These are phyloP conservation scores for Thymus quinquecostatus DNA, from an alignment of 257 asterid species.

Conservation along the genomic window DNA sequence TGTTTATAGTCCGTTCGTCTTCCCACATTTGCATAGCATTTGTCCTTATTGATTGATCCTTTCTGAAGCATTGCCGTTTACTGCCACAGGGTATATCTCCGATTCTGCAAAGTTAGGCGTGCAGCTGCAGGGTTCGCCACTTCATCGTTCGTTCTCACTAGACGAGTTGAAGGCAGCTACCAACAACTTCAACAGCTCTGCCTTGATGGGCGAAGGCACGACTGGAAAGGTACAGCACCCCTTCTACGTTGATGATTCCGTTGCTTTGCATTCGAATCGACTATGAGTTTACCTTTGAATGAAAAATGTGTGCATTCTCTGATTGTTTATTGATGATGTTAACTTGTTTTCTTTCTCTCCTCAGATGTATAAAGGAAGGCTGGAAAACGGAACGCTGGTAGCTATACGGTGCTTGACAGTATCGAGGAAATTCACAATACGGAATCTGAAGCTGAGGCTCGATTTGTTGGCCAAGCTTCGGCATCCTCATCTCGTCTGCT, in stretches of 20 bases:
- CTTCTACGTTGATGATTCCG: neutral
- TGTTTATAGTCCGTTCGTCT: neutral
- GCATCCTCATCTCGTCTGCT: conserved; percentile 67
- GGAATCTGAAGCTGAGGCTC: conserved; percentile 69
- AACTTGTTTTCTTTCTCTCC: conserved; percentile 9
- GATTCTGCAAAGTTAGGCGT: conserved; percentile 51
- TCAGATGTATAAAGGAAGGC: conserved; percentile 71
- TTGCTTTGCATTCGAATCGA: neutral
- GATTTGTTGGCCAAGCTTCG: conserved; percentile 71
- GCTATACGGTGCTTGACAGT: conserved; percentile 61
- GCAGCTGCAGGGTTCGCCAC: conserved; percentile 39
- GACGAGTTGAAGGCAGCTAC: conserved; percentile 72
- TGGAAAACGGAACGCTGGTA: conserved; percentile 48
- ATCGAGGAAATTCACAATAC: conserved; percentile 52
- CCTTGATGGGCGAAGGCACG: conserved; percentile 62
- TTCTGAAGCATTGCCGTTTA: conserved; percentile 15
- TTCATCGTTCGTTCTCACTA: conserved; percentile 52
- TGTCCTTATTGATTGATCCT: neutral
- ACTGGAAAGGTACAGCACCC: conserved; percentile 55
- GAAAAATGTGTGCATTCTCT: neutral
- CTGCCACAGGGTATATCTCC: conserved; percentile 57
- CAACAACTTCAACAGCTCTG: conserved; percentile 46
- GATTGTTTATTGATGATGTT: neutral
- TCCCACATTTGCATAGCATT: neutral
- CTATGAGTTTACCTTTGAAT: neutral